Evolutionary conservation across 768 basidiomycete species (phyloP).

Genomic region (Imleria badia): DNA sequence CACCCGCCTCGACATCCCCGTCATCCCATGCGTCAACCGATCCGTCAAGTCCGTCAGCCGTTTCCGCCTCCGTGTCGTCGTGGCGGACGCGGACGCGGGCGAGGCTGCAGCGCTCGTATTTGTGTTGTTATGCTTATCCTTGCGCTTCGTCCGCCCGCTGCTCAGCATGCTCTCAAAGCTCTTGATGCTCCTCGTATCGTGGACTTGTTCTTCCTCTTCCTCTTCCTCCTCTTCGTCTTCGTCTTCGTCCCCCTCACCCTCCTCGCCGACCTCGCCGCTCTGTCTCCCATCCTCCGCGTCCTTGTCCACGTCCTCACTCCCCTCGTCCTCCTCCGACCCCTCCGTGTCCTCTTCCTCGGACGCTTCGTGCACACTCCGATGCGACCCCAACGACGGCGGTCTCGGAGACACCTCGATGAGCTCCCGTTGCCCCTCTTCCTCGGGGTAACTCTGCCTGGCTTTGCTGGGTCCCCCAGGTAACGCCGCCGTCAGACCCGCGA

Average conservation of each 20-base stretch:
- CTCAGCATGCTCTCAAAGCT: slow-evolving; percentile 89
- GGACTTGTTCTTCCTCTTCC: slow-evolving; percentile 30
- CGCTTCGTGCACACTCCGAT: slow-evolving; percentile 4
- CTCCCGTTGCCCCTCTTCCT: slow-evolving; percentile 46
- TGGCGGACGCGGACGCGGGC: neutral
- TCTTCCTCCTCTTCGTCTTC: slow-evolving; percentile 26
- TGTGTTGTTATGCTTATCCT: no score
- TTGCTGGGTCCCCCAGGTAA: slow-evolving; percentile 44
- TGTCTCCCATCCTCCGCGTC: no score
- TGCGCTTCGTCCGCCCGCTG: slow-evolving; percentile 22
- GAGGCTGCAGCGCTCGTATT: neutral
- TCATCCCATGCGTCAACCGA: slow-evolving; percentile 71
- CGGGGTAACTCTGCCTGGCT: slow-evolving; percentile 5
- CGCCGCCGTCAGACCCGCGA: slow-evolving; percentile 69
- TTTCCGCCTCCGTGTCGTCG: slow-evolving; percentile 52
- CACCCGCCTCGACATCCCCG: slow-evolving; percentile 50
- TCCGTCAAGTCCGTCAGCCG: slow-evolving; percentile 53
- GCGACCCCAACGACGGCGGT: slow-evolving; percentile 48
- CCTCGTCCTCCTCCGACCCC: slow-evolving; percentile 2
- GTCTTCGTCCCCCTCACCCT: slow-evolving; percentile 21
- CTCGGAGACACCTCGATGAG: slow-evolving; percentile 53
- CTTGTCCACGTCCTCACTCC: slow-evolving; percentile 14
- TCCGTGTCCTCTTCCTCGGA: slow-evolving; percentile 22
- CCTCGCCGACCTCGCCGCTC: neutral
- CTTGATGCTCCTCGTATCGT: slow-evolving; percentile 72